Evolutionary conservation across 306 rosid genomes (phyloP).

Genomic region (Cicer arietinum): DNA sequence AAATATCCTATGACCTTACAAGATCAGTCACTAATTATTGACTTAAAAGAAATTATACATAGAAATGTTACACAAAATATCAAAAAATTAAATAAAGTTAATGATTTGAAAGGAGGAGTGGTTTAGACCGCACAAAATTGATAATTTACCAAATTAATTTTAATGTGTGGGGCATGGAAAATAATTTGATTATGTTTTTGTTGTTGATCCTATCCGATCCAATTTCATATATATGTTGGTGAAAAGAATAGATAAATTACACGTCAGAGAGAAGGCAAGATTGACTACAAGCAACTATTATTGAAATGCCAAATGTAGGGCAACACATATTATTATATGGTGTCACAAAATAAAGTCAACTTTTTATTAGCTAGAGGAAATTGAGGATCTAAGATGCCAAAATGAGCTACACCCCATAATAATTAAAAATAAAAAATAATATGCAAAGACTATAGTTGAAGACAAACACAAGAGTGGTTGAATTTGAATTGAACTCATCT

Average conservation of each 20-base stretch:
- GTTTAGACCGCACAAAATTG: conserved; percentile 33
- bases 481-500: conserved; percentile 15
- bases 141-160: not conserved
- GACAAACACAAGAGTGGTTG: not conserved
- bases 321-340: not conserved
- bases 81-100: too few relatives aligned
- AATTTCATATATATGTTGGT: conserved; percentile 26
- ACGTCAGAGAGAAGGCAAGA: conserved; percentile 1
- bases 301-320: not conserved
- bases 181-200: not conserved
- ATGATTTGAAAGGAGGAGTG: not conserved
- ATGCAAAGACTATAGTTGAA: not conserved
- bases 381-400: conserved; percentile 26
- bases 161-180: conserved; percentile 19
- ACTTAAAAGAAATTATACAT: too few relatives aligned
- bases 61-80: too few relatives aligned
- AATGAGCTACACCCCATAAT: not conserved
- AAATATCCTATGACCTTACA: too few relatives aligned
- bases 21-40: too few relatives aligned
- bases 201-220: not conserved
- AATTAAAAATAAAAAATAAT: not conserved
- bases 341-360: not conserved
- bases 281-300: not conserved
- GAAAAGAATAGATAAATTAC: not conserved
- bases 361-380: conserved; percentile 8